Base-by-base conservation (phyloP, 345 rosid species). In the Brassica incana region DNA sequence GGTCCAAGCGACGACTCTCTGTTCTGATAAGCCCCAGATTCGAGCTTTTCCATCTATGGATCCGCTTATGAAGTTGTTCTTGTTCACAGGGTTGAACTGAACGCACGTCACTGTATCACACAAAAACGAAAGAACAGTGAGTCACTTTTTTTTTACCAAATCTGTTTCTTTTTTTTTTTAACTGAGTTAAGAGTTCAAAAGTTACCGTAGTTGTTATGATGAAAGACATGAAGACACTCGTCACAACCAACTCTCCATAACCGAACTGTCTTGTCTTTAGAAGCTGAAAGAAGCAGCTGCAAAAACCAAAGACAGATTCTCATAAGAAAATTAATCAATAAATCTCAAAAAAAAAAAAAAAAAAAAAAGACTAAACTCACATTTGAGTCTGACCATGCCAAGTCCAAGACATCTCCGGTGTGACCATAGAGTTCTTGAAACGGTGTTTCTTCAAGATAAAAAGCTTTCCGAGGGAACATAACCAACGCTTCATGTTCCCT, bases 1-100 rank as follows among this genome's bases (percentile, higher is more conserved):
- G 1, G 84, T 85, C 99, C 99, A 95, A 80, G 88, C 86, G 16
- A 92, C 87, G 59, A 95, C 98, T 84, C 89, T 85, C 67, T 83
- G 73, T 83, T 90, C 88, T 6, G 81, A 71, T 3, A 89, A 85
- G 10, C 96, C 92, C 99, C 99, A 95, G 30, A 95, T 85, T 74
- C 99, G 88, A 69, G 88, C 98, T 85, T 91, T 95, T 58, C 99
- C 99, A 82, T 95, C 99, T 12, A 92, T 88, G 2, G 93, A 95
- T 71, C 99, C 98, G 50, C 93, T 92, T 81, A 90, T 69, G 85
- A 95, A 95, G 85, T 84, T 74, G 75, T 87, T 88, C 62, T 92
- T 86, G 66, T 91, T 80, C 32, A 75, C 64, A 18, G 99, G 98
- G 84, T 89, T 87, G 86, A 95, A 92, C 32, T 95, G 90, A 77